A percentile compares a stretch with the other conserved stretches of the same genome.
phyloP scores from a whole-genome alignment of 2,329 filamentous ascomycete species.

The Pseudocercospora cruenta region DNA sequence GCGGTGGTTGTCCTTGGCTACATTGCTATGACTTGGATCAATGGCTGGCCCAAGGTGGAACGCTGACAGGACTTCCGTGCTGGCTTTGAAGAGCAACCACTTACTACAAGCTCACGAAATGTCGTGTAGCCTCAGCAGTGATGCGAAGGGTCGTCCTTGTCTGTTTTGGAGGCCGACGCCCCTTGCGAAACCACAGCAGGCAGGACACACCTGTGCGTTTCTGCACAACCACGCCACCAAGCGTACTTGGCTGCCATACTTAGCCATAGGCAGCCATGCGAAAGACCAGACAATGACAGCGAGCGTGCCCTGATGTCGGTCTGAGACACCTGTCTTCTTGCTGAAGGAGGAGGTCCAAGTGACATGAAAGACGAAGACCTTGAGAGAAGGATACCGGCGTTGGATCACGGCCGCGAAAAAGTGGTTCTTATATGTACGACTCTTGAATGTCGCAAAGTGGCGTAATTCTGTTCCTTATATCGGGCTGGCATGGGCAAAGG shows the following conservation, averaged over 20 bases:
- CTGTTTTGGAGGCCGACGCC: background rate
- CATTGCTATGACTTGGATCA: constrained; percentile 39
- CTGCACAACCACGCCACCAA: background rate
- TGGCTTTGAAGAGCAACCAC: background rate
- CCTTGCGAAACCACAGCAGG: background rate
- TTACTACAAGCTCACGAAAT: background rate
- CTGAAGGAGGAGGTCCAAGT: background rate
- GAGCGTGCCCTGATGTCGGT: background rate
- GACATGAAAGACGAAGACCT: background rate
- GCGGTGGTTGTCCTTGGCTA: constrained; percentile 38
- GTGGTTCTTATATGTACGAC: background rate
- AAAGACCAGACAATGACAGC: background rate
- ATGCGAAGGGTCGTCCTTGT: background rate
- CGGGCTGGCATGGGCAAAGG: background rate
- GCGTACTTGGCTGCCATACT: background rate
- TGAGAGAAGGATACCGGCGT: background rate
- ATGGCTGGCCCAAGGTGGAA: constrained; percentile 50
- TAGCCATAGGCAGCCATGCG: background rate
- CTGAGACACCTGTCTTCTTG: background rate
- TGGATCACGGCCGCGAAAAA: constrained; percentile 2
- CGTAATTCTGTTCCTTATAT: constrained; percentile 3
- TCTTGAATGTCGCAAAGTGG: constrained; percentile 4
- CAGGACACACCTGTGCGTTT: background rate
- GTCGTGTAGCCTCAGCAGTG: background rate
- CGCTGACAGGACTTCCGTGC: constrained; percentile 39